Conservation (phyloP, 2,329 filamentous ascomycete species). For the Colletotrichum theobromicola region DNA sequence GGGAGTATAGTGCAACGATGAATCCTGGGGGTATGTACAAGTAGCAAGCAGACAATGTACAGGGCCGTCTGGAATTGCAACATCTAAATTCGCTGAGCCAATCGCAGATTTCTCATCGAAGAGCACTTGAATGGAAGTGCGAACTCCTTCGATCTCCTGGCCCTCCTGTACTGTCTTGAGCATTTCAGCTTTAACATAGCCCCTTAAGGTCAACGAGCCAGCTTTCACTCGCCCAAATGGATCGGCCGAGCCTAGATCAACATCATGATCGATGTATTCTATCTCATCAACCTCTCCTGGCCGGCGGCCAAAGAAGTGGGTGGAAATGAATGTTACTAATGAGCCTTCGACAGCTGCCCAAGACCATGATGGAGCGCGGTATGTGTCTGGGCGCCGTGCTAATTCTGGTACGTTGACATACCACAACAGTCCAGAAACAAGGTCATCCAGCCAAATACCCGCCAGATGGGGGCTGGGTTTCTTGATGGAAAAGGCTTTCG, state of each 20-base stretch:
- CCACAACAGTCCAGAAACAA: background rate
- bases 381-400: background rate
- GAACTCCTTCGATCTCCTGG: background rate
- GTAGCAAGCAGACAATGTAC: background rate
- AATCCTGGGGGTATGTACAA: background rate
- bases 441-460: background rate
- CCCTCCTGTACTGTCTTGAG: background rate
- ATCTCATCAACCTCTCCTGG: background rate
- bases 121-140: background rate
- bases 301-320: background rate
- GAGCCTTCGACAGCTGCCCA: background rate
- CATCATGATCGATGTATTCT: background rate
- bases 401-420: background rate
- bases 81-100: background rate
- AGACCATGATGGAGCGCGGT: background rate
- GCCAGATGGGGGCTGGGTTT: background rate
- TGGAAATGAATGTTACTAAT: background rate
- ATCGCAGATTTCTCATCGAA: background rate
- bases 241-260: background rate
- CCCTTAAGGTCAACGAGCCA: background rate
- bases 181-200: background rate
- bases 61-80: background rate
- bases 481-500: background rate
- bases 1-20: background rate
- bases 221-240: background rate